Evolutionary conservation across 2,329 filamentous ascomycete genomes (phyloP).

Genomic region (Immersiporthe knoxdaviesiana): DNA sequence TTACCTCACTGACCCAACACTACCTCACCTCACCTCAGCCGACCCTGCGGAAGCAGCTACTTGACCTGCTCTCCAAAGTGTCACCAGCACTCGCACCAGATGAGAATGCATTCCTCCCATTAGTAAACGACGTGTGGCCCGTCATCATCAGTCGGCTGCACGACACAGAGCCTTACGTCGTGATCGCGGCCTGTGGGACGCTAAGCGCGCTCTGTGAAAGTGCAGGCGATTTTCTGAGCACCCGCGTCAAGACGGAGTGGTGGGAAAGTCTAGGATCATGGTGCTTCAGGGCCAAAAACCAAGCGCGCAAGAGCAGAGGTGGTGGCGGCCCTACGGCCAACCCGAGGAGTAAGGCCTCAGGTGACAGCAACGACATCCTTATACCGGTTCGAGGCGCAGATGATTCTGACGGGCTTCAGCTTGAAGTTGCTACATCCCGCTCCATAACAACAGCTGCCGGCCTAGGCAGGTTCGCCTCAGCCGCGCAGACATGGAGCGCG

Average conservation of each 20-base stretch:
- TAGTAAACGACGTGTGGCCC: slow-evolving; percentile 91
- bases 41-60: slow-evolving; percentile 74
- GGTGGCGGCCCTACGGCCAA: neutral
- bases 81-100: slow-evolving; percentile 73
- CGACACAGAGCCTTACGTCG: slow-evolving; percentile 70
- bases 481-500: slow-evolving; percentile 66
- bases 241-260: slow-evolving; percentile 77
- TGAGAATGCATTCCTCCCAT: slow-evolving; percentile 82
- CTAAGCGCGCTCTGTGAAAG: slow-evolving; percentile 69
- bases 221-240: slow-evolving; percentile 80
- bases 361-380: slow-evolving; percentile 34
- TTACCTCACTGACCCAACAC: slow-evolving; percentile 83
- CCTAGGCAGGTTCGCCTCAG: slow-evolving; percentile 63
- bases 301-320: slow-evolving; percentile 38
- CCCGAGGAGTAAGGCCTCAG: neutral
- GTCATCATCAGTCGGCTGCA: slow-evolving; percentile 71
- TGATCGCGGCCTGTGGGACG: slow-evolving; percentile 69
- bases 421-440: slow-evolving; percentile 26
- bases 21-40: slow-evolving; percentile 87
- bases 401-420: slow-evolving; percentile 22
- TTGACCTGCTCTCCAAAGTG: slow-evolving; percentile 75
- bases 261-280: slow-evolving; percentile 54
- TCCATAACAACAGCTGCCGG: slow-evolving; percentile 32
- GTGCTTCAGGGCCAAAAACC: slow-evolving; percentile 49
- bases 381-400: slow-evolving; percentile 39